Percentiles rank a stretch among this genome's conserved stretches.
These are phyloP conservation scores for Trametes sanguinea DNA, from an alignment of 768 basidiomycete genomes.

Conservation along the genomic window DNA sequence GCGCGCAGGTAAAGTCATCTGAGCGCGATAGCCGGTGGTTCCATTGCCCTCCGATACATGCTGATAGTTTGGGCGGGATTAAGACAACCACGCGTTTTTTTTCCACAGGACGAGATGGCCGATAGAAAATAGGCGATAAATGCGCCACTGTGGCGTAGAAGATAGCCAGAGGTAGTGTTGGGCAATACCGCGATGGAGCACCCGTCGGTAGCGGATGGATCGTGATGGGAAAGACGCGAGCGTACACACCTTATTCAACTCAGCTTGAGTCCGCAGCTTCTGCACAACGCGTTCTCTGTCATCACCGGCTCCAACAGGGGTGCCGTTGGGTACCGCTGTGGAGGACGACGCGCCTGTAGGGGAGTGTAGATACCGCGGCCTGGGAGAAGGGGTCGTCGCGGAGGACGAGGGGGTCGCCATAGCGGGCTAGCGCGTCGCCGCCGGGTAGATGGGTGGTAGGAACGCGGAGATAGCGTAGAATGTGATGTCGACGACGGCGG, in stretches of 20 bases:
- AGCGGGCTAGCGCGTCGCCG: conserved; percentile 17
- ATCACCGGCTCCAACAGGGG: conserved; percentile 48
- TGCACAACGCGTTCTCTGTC: conserved; percentile 67
- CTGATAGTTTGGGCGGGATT: not conserved
- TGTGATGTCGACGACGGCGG: conserved; percentile 4
- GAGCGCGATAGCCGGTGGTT: no score
- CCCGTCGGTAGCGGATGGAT: conserved; percentile 50
- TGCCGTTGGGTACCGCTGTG: conserved; percentile 40
- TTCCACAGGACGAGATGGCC: not conserved
- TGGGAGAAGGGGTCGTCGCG: conserved; percentile 80
- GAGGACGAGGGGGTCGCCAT: conserved; percentile 85
- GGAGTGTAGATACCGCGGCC: conserved; percentile 59
- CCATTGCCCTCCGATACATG: no score
- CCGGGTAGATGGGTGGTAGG: not conserved
- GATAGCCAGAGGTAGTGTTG: not conserved
- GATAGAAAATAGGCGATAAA: conserved; percentile 19
- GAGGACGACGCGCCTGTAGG: conserved; percentile 40
- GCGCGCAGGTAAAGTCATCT: no score
- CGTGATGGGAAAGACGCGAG: conserved; percentile 14
- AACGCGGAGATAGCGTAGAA: conserved; percentile 4
- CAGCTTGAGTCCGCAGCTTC: conserved; percentile 78
- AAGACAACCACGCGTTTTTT: not conserved
- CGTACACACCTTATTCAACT: conserved; percentile 68
- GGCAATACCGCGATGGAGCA: conserved; percentile 30
- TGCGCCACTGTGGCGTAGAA: not conserved